Percentiles rank a stretch among this genome's conserved stretches.
Conservation (phyloP, 306 rosid species). For the Gillenia trifoliata region DNA sequence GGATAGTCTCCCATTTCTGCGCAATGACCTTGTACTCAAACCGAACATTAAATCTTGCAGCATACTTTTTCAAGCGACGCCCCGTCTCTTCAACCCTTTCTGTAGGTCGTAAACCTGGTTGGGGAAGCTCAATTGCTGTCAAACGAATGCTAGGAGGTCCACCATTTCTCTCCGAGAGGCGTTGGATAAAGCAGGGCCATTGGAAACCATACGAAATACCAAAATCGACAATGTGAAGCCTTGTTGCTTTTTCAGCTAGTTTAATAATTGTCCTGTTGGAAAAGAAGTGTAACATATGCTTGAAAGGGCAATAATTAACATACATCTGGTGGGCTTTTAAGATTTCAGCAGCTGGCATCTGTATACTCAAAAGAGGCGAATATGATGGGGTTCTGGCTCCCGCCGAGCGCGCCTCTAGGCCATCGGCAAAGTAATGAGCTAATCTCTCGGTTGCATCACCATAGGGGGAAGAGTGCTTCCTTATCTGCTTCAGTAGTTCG, state of each 20-base stretch:
- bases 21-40: constrained; percentile 35
- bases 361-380: constrained; percentile 26
- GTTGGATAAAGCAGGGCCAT: constrained; percentile 48
- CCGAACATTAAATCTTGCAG: constrained; percentile 34
- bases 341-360: constrained; percentile 26
- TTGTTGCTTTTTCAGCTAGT: constrained; percentile 26
- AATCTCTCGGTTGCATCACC: constrained; percentile 38
- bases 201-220: constrained; percentile 45
- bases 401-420: constrained; percentile 35
- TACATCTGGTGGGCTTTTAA: constrained; percentile 28
- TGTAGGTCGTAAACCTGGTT: constrained; percentile 38
- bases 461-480: constrained; percentile 31
- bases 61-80: constrained; percentile 29
- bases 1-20: constrained; percentile 41
- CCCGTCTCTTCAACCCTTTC: constrained; percentile 34
- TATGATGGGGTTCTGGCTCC: constrained; percentile 23
- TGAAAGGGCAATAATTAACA: constrained; percentile 37
- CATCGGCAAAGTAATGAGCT: constrained; percentile 41
- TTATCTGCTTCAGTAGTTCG: constrained; percentile 31
- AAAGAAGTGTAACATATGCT: constrained; percentile 29
- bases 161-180: constrained; percentile 27
- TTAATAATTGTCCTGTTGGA: constrained; percentile 30
- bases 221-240: constrained; percentile 41
- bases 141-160: constrained; percentile 40
- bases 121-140: constrained; percentile 43